Conservation (phyloP, 2,329 filamentous ascomycete species). For the Fusarium mexicanum region DNA sequence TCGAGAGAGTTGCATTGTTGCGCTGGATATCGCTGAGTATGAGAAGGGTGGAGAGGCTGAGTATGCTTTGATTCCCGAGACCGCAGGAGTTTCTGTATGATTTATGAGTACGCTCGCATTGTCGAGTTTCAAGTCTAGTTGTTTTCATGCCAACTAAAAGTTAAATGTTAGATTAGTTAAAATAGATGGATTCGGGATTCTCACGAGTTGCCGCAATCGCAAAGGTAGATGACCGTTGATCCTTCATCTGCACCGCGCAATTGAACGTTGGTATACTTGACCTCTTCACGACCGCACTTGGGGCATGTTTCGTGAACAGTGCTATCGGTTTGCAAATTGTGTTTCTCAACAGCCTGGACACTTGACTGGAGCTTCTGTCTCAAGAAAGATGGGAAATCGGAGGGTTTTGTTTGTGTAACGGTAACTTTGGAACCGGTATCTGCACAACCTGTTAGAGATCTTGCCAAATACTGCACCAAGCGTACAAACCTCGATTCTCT, state of each 20-base stretch:
- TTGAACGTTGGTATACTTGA: constrained; percentile 87
- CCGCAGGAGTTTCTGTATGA: constrained; percentile 54
- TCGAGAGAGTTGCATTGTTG: constrained; percentile 92
- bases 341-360: constrained; percentile 81
- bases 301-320: constrained; percentile 75
- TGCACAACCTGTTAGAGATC: constrained; percentile 46
- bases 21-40: constrained; percentile 97
- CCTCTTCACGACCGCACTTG: constrained; percentile 82
- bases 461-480: neutral
- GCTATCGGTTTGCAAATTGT: constrained; percentile 79
- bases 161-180: constrained; percentile 38
- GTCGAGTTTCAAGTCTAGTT: constrained; percentile 56
- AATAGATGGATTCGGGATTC: constrained; percentile 27
- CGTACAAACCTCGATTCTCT: constrained; percentile 77
- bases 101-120: constrained; percentile 28
- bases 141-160: constrained; percentile 64
- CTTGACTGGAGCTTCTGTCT: constrained; percentile 85
- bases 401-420: constrained; percentile 84
- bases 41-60: constrained; percentile 89
- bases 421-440: constrained; percentile 81
- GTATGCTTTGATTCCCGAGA: constrained; percentile 88
- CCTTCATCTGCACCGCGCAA: constrained; percentile 94
- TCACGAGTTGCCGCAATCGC: constrained; percentile 86
- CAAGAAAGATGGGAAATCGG: constrained; percentile 89
- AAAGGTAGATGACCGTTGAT: constrained; percentile 89